Conservation (phyloP, 2,329 filamentous ascomycete species). For the Microcyclospora tardicrescens region DNA sequence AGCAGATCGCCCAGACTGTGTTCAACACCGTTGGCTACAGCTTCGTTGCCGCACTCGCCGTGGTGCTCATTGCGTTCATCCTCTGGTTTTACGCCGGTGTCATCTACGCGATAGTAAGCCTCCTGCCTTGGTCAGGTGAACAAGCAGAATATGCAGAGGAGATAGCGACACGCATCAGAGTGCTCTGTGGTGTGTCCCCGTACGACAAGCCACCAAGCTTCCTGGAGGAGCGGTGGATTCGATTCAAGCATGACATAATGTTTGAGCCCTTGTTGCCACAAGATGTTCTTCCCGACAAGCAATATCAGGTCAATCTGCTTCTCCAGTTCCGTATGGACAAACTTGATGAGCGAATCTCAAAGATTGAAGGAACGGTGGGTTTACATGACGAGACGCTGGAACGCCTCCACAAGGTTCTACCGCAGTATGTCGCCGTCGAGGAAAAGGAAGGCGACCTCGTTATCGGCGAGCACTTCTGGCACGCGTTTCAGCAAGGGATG, state of each 20-base stretch:
- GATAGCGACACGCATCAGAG: not conserved
- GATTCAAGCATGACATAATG: constrained; percentile 1
- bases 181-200: not conserved
- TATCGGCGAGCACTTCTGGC: constrained; percentile 52
- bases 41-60: not conserved
- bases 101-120: no score
- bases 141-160: not conserved
- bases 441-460: constrained; percentile 39
- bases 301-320: constrained; percentile 1
- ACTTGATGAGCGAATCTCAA: constrained; percentile 1
- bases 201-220: constrained; percentile 1
- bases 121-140: not conserved
- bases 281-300: not conserved
- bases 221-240: constrained; percentile 1
- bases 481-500: constrained; percentile 47
- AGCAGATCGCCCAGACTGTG: no score
- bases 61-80: not conserved
- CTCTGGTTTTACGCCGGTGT: not conserved
- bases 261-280: not conserved
- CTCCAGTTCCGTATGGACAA: not conserved
- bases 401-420: constrained; percentile 38
- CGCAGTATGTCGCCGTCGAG: constrained; percentile 42
- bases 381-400: constrained; percentile 5
- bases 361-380: constrained; percentile 1
- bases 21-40: no score